A percentile compares a stretch with the other conserved stretches of the same genome.
phyloP scores from a whole-genome alignment of 148 eudicot genomes.

The Bassia scoparia region DNA sequence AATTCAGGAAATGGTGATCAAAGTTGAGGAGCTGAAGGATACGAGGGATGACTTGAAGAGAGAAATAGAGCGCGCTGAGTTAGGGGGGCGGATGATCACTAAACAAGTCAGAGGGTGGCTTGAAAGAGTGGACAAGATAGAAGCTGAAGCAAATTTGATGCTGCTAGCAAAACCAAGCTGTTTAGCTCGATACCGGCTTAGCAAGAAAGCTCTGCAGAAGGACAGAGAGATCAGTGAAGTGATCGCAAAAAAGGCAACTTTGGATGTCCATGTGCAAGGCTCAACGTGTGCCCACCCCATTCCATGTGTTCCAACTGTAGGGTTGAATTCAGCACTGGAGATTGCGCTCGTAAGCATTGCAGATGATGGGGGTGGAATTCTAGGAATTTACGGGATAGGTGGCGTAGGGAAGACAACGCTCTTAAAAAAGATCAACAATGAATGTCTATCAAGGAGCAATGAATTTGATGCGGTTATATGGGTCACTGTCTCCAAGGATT shows the following conservation, averaged over 20 bases:
- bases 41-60: conserved; percentile 31
- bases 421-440: conserved; percentile 39
- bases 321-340: conserved; percentile 28
- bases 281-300: conserved; percentile 14
- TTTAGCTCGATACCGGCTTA: conserved; percentile 22
- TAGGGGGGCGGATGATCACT: conserved; percentile 22
- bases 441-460: conserved; percentile 17
- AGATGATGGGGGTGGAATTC: conserved; percentile 30
- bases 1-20: neutral
- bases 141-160: conserved; percentile 27
- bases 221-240: conserved; percentile 22
- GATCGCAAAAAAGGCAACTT: conserved; percentile 18
- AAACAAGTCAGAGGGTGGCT: conserved; percentile 42
- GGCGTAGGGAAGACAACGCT: conserved; percentile 59
- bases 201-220: conserved; percentile 27
- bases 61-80: conserved; percentile 30
- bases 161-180: conserved; percentile 19
- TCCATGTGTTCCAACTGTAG: conserved; percentile 34
- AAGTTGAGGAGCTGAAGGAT: conserved; percentile 30
- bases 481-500: conserved; percentile 39
- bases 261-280: conserved; percentile 23
- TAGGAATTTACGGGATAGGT: conserved; percentile 53
- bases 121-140: conserved; percentile 21
- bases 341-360: conserved; percentile 21
- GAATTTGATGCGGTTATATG: conserved; percentile 44